Evolutionary conservation across 805 yeast species (phyloP).

Genomic region (Starmera dryadoides): DNA sequence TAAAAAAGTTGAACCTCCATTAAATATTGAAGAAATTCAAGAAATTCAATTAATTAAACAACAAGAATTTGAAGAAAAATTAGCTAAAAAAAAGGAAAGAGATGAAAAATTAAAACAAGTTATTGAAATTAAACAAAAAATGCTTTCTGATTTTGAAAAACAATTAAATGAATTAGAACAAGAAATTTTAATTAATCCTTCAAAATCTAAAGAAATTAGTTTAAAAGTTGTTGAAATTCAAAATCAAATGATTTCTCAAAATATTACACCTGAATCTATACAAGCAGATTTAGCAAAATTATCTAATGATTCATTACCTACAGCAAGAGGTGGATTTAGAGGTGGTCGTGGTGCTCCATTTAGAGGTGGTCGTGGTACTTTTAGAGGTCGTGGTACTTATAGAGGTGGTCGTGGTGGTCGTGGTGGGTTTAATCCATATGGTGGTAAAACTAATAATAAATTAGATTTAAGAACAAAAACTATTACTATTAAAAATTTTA

Average conservation of each 20-base stretch:
- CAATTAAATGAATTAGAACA: slow-evolving; percentile 16
- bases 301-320: slow-evolving; percentile 4
- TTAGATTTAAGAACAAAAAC: slow-evolving; percentile 19
- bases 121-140: slow-evolving; percentile 25
- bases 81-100: slow-evolving; percentile 24
- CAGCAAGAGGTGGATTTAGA: slow-evolving; percentile 3
- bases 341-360: background rate
- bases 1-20: slow-evolving; percentile 17
- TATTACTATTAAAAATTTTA: slow-evolving; percentile 11
- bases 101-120: slow-evolving; percentile 25
- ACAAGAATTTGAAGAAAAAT: slow-evolving; percentile 31
- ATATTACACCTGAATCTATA: slow-evolving; percentile 16
- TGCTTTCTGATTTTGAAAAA: slow-evolving; percentile 26
- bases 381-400: slow-evolving; percentile 8
- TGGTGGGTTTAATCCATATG: slow-evolving; percentile 11
- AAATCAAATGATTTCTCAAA: slow-evolving; percentile 9
- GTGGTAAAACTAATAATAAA: slow-evolving; percentile 7
- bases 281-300: slow-evolving; percentile 14
- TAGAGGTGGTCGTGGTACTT: background rate
- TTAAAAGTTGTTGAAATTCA: slow-evolving; percentile 3
- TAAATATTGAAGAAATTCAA: slow-evolving; percentile 31
- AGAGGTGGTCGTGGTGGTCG: slow-evolving; percentile 1
- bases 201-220: slow-evolving; percentile 7
- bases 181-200: slow-evolving; percentile 10
- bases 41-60: slow-evolving; percentile 32